phyloP scores from a whole-genome alignment of 2,329 filamentous ascomycete genomes.

The Fusarium tricinctum region DNA sequence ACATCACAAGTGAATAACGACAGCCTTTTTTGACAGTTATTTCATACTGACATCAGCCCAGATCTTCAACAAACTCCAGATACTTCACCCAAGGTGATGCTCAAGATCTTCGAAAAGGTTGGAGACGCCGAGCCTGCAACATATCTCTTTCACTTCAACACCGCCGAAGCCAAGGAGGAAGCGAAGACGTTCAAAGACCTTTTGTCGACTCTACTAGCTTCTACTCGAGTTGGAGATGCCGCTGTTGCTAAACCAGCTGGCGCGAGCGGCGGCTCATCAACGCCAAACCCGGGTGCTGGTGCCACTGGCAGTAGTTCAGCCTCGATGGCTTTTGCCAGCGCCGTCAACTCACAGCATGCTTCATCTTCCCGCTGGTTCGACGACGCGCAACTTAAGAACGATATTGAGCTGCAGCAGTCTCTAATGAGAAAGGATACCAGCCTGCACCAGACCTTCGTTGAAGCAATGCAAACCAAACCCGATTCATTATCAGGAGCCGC shows the following conservation, averaged over 20 bases:
- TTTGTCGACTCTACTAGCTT: conserved; percentile 82
- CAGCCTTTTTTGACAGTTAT: background rate
- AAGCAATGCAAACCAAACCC: conserved; percentile 85
- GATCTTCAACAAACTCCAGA: conserved; percentile 96
- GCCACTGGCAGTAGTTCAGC: conserved; percentile 66
- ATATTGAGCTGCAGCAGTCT: conserved; percentile 88
- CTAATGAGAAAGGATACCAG: conserved; percentile 84
- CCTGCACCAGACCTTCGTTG: conserved; percentile 87
- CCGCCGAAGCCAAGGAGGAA: conserved; percentile 81
- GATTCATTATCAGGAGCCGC: conserved; percentile 83
- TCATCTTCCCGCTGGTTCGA: conserved; percentile 80
- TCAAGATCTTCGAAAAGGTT: conserved; percentile 87
- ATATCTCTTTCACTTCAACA: conserved; percentile 92
- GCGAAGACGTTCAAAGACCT: conserved; percentile 88
- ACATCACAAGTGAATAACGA: conserved; percentile 80
- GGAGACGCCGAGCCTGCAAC: conserved; percentile 72
- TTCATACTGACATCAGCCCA: conserved; percentile 54
- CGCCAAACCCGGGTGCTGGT: conserved; percentile 48
- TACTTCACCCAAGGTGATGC: conserved; percentile 88
- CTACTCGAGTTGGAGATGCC: conserved; percentile 70
- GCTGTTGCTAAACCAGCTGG: conserved; percentile 63
- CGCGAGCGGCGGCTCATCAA: conserved; percentile 50
- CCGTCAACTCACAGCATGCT: conserved; percentile 66
- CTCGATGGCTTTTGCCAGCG: conserved; percentile 83
- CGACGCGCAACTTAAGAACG: conserved; percentile 80